A percentile compares a stretch with the other conserved stretches of the same genome.
Evolutionary conservation across 257 asterid genomes (phyloP).

Genomic region (Solanum pennellii): DNA sequence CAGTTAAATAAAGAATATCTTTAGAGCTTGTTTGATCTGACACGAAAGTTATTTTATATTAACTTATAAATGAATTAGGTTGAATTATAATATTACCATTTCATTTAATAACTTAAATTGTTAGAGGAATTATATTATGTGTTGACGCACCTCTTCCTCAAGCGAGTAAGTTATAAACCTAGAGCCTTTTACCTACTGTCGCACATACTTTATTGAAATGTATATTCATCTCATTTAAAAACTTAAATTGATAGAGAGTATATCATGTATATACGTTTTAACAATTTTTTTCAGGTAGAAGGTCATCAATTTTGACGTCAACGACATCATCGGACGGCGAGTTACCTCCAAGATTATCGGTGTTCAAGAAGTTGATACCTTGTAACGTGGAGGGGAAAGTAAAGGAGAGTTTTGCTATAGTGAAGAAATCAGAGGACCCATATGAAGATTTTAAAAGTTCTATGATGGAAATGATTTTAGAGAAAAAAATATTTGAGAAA

Average conservation of each 20-base stretch:
- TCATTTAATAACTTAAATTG: not conserved
- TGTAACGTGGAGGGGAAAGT: slow-evolving; percentile 61
- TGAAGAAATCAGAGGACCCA: slow-evolving; percentile 72
- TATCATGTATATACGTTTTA: no score
- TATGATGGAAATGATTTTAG: slow-evolving; percentile 85
- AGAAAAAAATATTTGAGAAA: slow-evolving; percentile 66
- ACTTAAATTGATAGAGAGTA: not conserved
- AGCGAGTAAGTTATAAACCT: not conserved
- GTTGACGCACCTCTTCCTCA: not conserved
- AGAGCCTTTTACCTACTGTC: not conserved
- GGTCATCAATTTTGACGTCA: slow-evolving; percentile 7
- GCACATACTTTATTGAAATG: not conserved
- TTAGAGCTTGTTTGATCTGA: not conserved
- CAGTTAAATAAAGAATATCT: rapidly evolving
- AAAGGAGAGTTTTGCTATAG: slow-evolving; percentile 78
- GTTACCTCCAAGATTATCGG: slow-evolving; percentile 56
- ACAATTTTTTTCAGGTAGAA: not conserved
- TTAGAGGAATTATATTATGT: not conserved
- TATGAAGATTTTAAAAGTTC: slow-evolving; percentile 75
- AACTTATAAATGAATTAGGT: not conserved
- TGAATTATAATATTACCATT: not conserved
- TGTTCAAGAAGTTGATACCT: slow-evolving; percentile 32
- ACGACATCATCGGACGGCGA: slow-evolving; percentile 13
- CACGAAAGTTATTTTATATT: not conserved
- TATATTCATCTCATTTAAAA: not conserved